Evolutionary conservation across 2,329 filamentous ascomycete species (phyloP).

Genomic region (Ilyonectria robusta): DNA sequence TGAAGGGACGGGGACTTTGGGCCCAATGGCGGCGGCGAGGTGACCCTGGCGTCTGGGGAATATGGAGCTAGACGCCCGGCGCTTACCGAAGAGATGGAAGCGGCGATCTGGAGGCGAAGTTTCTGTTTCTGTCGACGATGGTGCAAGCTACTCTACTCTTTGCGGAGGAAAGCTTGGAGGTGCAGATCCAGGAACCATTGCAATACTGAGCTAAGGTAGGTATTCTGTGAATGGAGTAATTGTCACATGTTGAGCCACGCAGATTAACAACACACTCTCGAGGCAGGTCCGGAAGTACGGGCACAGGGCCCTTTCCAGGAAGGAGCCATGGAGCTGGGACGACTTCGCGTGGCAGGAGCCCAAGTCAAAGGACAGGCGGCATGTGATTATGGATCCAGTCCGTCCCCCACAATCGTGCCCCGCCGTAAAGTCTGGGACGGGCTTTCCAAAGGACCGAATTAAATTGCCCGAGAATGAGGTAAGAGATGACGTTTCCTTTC

Average conservation of each 20-base stretch:
- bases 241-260: background rate
- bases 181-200: background rate
- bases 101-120: conserved; percentile 17
- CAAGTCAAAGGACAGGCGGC: conserved; percentile 8
- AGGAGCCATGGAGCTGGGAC: conserved; percentile 34
- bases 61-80: conserved; percentile 26
- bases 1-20: conserved; percentile 30
- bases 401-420: conserved; percentile 22
- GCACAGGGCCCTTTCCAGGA: conserved; percentile 31
- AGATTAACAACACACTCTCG: background rate
- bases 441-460: background rate
- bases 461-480: conserved; percentile 6
- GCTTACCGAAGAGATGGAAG: conserved; percentile 9
- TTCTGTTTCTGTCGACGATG: background rate
- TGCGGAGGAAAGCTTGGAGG: background rate
- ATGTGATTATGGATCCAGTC: conserved; percentile 43
- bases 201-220: background rate
- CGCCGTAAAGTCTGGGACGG: background rate
- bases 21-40: conserved; percentile 32
- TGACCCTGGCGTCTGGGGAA: conserved; percentile 33
- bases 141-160: background rate
- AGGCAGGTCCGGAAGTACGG: conserved; percentile 21
- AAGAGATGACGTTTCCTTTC: background rate
- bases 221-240: background rate
- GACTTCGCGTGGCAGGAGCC: conserved; percentile 1